These are phyloP conservation scores for Coriolopsis trogii DNA, from an alignment of 1,284 basidiomycete species.

Conservation along the genomic window DNA sequence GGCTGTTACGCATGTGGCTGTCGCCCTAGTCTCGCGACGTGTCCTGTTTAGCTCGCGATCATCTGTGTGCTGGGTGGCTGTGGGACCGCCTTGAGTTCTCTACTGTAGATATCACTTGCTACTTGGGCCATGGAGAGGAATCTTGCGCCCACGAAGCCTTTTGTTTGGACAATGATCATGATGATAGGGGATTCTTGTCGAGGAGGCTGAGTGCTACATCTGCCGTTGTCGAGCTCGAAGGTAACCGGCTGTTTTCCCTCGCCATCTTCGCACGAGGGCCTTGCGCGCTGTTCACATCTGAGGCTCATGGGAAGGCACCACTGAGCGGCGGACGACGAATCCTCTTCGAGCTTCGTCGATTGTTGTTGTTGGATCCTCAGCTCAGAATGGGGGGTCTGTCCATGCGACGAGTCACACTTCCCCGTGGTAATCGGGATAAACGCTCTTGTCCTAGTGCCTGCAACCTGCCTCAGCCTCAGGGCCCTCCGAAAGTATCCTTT, in stretches of 20 bases:
- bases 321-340: not conserved
- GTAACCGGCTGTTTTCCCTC: slow-evolving; percentile 4
- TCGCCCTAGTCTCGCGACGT: not conserved
- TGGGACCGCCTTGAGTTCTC: slow-evolving; percentile 4
- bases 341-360: not conserved
- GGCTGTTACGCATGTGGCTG: not conserved
- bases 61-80: slow-evolving; percentile 7
- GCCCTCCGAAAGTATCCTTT: not conserved
- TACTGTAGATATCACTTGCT: not conserved
- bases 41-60: not conserved
- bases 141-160: not conserved
- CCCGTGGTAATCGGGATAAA: not conserved
- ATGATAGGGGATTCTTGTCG: slow-evolving; percentile 3
- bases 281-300: not conserved
- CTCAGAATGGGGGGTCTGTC: not conserved
- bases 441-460: slow-evolving; percentile 3
- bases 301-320: not conserved
- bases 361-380: slow-evolving; percentile 4
- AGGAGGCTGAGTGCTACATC: not conserved
- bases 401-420: slow-evolving; percentile 5
- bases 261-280: slow-evolving; percentile 4
- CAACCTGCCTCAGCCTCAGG: too few species aligned
- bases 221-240: not conserved
- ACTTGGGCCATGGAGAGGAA: not conserved
- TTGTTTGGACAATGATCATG: slow-evolving; percentile 5